Percentiles rank a stretch among this genome's conserved stretches.
phyloP scores from a whole-genome alignment of 2,329 filamentous ascomycete species.

The Verticillium nubilum region DNA sequence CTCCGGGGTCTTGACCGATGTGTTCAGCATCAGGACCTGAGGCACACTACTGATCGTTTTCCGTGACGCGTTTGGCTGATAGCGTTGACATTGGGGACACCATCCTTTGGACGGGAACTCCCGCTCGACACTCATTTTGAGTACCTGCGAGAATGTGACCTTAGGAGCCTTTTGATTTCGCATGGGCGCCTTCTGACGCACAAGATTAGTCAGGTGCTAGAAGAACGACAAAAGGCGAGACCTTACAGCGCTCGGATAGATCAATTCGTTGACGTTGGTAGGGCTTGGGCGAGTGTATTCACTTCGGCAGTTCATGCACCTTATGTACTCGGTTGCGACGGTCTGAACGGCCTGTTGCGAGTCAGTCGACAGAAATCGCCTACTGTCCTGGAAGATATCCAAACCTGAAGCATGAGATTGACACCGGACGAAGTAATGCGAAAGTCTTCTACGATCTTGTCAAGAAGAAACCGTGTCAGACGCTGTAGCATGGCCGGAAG shows the following conservation, averaged over 20 bases:
- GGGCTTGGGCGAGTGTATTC: constrained; percentile 77
- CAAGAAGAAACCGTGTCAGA: constrained; percentile 78
- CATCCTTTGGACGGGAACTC: constrained; percentile 87
- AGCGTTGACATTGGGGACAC: constrained; percentile 86
- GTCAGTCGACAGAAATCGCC: constrained; percentile 14
- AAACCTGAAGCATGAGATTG: constrained; percentile 64
- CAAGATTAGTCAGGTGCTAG: constrained; percentile 12
- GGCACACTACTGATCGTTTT: constrained; percentile 82
- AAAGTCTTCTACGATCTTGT: constrained; percentile 74
- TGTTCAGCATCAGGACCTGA: constrained; percentile 83
- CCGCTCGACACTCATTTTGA: constrained; percentile 89
- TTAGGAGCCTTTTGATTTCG: constrained; percentile 46
- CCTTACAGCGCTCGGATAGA: constrained; percentile 61
- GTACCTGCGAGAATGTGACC: constrained; percentile 76
- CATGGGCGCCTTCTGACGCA: constrained; percentile 35
- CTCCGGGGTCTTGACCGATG: constrained; percentile 65
- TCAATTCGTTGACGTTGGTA: constrained; percentile 78
- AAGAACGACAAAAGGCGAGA: constrained; percentile 13
- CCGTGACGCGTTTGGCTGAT: constrained; percentile 79
- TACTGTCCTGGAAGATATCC: neutral
- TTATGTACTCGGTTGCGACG: constrained; percentile 65
- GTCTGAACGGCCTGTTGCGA: constrained; percentile 54
- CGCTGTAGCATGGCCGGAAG: constrained; percentile 80
- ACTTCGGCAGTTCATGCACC: constrained; percentile 81
- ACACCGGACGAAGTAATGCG: constrained; percentile 58